Evolutionary conservation across 1,284 basidiomycete species (phyloP).

Genomic region (Cryptococcus maquisensis): DNA sequence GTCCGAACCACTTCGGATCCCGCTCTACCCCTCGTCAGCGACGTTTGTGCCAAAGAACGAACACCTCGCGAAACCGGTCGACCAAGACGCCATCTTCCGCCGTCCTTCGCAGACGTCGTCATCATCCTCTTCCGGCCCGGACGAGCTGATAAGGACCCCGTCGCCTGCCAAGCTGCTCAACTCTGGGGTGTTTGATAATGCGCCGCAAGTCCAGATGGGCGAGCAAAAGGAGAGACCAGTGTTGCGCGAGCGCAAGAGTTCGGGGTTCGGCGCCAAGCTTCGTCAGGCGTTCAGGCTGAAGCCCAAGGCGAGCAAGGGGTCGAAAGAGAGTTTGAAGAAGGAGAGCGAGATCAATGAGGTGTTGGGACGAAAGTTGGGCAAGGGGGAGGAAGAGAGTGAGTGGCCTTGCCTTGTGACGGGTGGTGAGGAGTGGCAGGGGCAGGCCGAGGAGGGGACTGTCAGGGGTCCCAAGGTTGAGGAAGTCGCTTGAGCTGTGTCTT

Average conservation of each 20-base stretch:
- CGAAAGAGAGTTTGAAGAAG: not conserved
- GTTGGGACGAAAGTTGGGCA: not conserved
- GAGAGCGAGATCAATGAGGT: not conserved
- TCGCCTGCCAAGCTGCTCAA: not conserved
- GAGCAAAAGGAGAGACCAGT: not conserved
- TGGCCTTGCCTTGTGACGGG: constrained; percentile 14
- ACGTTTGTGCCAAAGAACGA: too few relatives aligned
- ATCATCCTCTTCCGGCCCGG: not conserved
- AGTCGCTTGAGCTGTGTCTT: not conserved
- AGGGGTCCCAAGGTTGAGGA: not conserved
- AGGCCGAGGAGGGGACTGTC: not conserved
- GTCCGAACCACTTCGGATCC: constrained; percentile 20
- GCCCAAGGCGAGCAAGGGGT: not conserved
- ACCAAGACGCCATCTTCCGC: too few relatives aligned
- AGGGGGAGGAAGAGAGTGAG: constrained; percentile 6
- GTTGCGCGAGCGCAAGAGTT: not conserved
- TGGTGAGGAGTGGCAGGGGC: constrained; percentile 8
- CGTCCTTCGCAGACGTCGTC: too few relatives aligned
- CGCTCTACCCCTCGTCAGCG: not conserved
- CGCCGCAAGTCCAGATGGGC: too few relatives aligned
- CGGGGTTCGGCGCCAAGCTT: not conserved
- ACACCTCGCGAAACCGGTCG: too few relatives aligned
- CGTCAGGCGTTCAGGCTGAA: not conserved
- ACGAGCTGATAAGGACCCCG: not conserved
- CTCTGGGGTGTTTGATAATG: not conserved